Evolutionary conservation across 495 filamentous ascomycete genomes (phyloP), one percentile per base, ranked within the genome.

Genomic region (Hypoxylon cercidicola): DNA sequence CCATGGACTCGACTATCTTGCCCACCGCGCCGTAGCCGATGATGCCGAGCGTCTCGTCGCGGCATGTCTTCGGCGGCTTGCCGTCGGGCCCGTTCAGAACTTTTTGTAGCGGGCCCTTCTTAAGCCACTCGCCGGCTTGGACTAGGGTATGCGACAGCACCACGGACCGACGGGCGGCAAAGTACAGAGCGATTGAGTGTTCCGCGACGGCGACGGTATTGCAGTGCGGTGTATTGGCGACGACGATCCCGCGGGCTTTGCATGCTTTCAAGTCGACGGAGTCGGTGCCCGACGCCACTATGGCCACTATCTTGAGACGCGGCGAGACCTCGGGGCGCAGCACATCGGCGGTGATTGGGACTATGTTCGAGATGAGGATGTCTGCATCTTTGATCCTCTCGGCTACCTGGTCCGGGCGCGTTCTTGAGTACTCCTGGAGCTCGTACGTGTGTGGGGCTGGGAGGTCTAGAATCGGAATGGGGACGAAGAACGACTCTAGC

Each of bases 11-110:
- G 46, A 82, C 65, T 0, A 71, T 41, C 58, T 63, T 77, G 56
- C 84, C 85, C 12, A 88, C 63, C 13, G 74, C 75, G 13, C 84
- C 85, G 64, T 82, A 82, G 0, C 85, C 85, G 32, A 87, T 60
- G 15, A 87, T 77, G 0, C 79, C 82, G 16, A 85, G 55, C 0
- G 75, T 71, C 68, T 87, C 84, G 9, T 72, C 59, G 10, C 52
- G 50, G 7, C 63, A 80, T 0, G 75, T 79, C 55, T 74, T 51
- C 10, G 83, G 82, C 44, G 74, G 60, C 28, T 71, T 66, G 20
- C 77, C 76, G 62, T 79, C 72, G 13, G 64, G 25, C 1, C 68
- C 60, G 47, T 78, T 60, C 76, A 68, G 25, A 40, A 67, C 23
- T 55, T 70, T 48, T 56, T 68, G 43, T 48, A 72, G 23, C 47